A percentile compares a stretch with the other conserved stretches of the same genome.
phyloP scores from a whole-genome alignment of 116 monocot genomes.

The Thalassia testudinum region DNA sequence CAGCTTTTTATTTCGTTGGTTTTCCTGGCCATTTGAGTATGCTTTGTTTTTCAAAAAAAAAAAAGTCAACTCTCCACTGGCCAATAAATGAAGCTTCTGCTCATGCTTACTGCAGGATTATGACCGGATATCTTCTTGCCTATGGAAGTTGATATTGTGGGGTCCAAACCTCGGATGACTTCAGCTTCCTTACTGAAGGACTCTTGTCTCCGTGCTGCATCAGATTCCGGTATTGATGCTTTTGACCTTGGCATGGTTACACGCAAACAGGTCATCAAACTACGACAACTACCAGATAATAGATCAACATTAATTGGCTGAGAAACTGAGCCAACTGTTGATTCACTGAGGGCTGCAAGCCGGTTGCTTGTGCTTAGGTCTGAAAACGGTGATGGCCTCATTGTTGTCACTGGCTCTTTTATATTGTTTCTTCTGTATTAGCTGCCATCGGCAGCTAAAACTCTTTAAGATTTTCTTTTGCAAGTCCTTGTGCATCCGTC shows the following conservation, averaged over 20 bases:
- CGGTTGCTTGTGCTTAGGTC: constrained; percentile 25
- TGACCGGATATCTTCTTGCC: constrained; percentile 47
- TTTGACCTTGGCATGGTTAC: constrained; percentile 28
- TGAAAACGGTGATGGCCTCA: constrained; percentile 12
- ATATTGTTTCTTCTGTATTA: constrained; percentile 63
- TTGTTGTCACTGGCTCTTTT: constrained; percentile 77
- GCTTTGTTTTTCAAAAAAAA: no score
- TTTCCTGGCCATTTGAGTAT: no score
- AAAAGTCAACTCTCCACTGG: no score
- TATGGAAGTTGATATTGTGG: constrained; percentile 62
- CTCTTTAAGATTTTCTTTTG: no score
- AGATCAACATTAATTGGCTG: constrained; percentile 18
- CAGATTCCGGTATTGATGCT: constrained; percentile 20
- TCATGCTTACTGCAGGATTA: constrained; percentile 17
- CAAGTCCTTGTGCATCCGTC: no score
- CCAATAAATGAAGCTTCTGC: background rate
- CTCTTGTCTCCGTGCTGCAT: constrained; percentile 34
- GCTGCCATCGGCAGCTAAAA: constrained; percentile 3
- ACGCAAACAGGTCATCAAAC: background rate
- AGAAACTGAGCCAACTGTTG: constrained; percentile 9
- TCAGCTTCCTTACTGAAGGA: constrained; percentile 51
- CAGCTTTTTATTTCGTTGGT: no score
- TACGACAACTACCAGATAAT: background rate
- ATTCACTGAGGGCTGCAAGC: constrained; percentile 26
- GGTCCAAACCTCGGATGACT: constrained; percentile 39